A percentile compares a stretch with the other conserved stretches of the same genome.
These are phyloP conservation scores for Colletotrichum tabaci DNA, from an alignment of 2,329 filamentous ascomycete genomes.

Conservation along the genomic window DNA sequence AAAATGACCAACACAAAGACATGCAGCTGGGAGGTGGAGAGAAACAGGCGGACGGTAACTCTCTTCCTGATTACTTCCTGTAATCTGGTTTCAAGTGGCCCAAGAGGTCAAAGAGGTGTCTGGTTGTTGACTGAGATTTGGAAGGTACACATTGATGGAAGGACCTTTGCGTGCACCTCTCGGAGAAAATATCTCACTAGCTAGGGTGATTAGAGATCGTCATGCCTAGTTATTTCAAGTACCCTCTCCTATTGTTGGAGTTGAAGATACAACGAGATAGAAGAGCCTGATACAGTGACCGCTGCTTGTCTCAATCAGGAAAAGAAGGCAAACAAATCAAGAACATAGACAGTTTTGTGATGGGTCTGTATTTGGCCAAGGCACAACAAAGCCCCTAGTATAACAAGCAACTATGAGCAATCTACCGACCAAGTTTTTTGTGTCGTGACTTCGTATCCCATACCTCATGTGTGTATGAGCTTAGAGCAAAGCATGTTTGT, in stretches of 20 bases:
- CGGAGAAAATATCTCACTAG: neutral
- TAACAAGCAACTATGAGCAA: slow-evolving; percentile 16
- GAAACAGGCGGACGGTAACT: slow-evolving; percentile 74
- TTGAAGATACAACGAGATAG: neutral
- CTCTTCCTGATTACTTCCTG: slow-evolving; percentile 81
- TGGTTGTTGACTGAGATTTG: neutral
- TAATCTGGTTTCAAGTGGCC: slow-evolving; percentile 51
- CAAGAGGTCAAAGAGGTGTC: neutral
- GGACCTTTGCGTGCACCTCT: neutral
- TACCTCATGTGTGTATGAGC: slow-evolving; percentile 17
- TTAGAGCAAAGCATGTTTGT: slow-evolving; percentile 5
- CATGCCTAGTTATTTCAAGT: neutral
- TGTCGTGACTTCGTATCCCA: slow-evolving; percentile 36
- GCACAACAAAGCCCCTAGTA: neutral
- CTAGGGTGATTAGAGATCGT: neutral
- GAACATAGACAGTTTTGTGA: slow-evolving; percentile 4
- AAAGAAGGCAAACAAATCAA: neutral
- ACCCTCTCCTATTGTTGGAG: neutral
- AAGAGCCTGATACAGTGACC: neutral
- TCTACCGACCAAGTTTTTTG: slow-evolving; percentile 29
- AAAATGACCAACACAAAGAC: slow-evolving; percentile 93
- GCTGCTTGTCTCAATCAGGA: neutral
- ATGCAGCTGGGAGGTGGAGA: slow-evolving; percentile 80
- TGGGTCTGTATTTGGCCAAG: slow-evolving; percentile 22
- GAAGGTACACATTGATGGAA: neutral